Conservation (phyloP, 805 yeast genomes). For the Yamadazyma takamatsuzukensis region DNA sequence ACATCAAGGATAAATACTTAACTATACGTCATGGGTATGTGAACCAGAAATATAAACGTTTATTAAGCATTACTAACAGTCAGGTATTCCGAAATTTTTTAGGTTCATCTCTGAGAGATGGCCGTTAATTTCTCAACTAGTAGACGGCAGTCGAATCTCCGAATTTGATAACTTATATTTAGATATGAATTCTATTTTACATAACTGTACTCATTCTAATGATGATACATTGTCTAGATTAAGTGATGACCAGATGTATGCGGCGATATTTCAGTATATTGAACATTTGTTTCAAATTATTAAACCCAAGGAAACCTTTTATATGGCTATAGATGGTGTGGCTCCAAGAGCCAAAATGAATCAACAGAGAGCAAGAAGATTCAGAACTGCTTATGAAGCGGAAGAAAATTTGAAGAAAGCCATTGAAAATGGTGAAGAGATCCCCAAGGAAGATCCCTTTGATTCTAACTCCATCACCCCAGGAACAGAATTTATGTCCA, state of each 20-base stretch:
- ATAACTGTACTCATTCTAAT: slow-evolving; percentile 87
- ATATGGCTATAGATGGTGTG: slow-evolving; percentile 98
- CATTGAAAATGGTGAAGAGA: slow-evolving; percentile 61
- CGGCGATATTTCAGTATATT: slow-evolving; percentile 89
- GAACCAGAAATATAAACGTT: too few relatives aligned
- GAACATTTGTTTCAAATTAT: slow-evolving; percentile 89
- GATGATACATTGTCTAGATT: slow-evolving; percentile 59
- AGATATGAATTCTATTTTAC: slow-evolving; percentile 97
- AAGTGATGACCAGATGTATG: slow-evolving; percentile 88
- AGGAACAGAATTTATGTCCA: slow-evolving; percentile 95
- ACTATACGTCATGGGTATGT: too few relatives aligned
- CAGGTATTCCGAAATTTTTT: slow-evolving; percentile 94
- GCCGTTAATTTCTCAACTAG: slow-evolving; percentile 89
- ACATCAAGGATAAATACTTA: too few relatives aligned
- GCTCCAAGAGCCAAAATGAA: slow-evolving; percentile 99
- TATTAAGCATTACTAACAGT: slow-evolving; percentile 4
- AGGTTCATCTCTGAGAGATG: slow-evolving; percentile 97
- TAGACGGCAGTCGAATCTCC: slow-evolving; percentile 73
- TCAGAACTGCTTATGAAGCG: slow-evolving; percentile 90
- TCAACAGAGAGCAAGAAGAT: slow-evolving; percentile 94
- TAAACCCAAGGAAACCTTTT: slow-evolving; percentile 80
- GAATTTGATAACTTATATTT: slow-evolving; percentile 93
- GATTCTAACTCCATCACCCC: slow-evolving; percentile 95
- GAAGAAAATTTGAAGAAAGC: slow-evolving; percentile 77
- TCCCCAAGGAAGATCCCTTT: slow-evolving; percentile 82